Evolutionary conservation across 2,329 filamentous ascomycete genomes (phyloP).

Genomic region (Amesomyces nigricolor): DNA sequence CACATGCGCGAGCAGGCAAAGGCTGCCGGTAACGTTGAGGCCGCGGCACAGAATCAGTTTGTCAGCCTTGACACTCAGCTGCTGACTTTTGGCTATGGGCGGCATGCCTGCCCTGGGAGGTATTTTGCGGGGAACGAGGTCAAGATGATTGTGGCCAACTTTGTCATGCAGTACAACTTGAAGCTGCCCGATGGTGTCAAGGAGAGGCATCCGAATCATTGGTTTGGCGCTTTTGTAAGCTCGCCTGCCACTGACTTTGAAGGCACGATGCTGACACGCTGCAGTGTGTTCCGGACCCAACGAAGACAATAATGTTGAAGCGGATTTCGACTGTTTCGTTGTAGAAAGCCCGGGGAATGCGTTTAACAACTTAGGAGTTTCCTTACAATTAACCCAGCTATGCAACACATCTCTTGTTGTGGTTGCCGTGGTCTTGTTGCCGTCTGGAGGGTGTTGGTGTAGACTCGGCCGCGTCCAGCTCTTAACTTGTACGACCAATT

Average conservation of each 20-base stretch:
- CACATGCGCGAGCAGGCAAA: conserved; percentile 29
- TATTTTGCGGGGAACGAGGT: conserved; percentile 37
- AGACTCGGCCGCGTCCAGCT: too few species aligned
- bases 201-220: conserved; percentile 27
- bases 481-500: too few species aligned
- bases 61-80: conserved; percentile 32
- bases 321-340: not conserved
- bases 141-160: conserved; percentile 32
- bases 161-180: conserved; percentile 30
- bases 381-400: too few species aligned
- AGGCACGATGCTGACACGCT: not conserved
- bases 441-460: too few species aligned
- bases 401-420: too few species aligned
- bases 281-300: not conserved
- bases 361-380: too few species aligned
- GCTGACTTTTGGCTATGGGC: conserved; percentile 37
- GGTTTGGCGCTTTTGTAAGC: conserved; percentile 21
- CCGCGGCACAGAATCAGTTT: conserved; percentile 37
- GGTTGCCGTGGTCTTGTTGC: too few species aligned
- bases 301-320: too few species aligned
- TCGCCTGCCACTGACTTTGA: not conserved
- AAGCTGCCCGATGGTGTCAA: conserved; percentile 23
- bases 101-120: conserved; percentile 36
- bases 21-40: conserved; percentile 27
- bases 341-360: too few species aligned